Conservation (phyloP, 2,329 filamentous ascomycete species). For the Cercospora sesami region DNA sequence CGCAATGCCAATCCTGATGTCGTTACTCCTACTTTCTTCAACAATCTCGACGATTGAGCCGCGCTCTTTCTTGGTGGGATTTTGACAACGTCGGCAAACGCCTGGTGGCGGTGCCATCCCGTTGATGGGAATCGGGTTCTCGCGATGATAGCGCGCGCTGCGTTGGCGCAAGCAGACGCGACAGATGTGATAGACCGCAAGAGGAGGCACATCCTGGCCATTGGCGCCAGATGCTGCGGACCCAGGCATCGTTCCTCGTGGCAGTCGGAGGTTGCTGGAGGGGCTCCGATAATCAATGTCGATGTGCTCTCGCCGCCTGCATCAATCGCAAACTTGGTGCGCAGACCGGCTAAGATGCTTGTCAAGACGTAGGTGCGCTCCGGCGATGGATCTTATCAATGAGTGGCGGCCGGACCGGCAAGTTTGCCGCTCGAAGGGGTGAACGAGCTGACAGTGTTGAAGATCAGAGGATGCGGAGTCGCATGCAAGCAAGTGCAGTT, state of each 20-base stretch:
- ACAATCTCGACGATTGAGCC: constrained; percentile 23
- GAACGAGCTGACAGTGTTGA: neutral
- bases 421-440: neutral
- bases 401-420: neutral
- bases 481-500: neutral
- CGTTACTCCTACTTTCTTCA: constrained; percentile 30
- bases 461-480: neutral
- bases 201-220: constrained; percentile 27
- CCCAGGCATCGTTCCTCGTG: neutral
- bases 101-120: constrained; percentile 35
- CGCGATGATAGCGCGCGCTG: constrained; percentile 38
- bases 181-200: constrained; percentile 40
- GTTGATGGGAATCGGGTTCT: constrained; percentile 37
- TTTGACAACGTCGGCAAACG: constrained; percentile 39
- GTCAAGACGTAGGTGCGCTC: neutral
- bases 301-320: neutral
- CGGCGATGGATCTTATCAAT: neutral
- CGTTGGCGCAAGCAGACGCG: constrained; percentile 38
- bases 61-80: constrained; percentile 29
- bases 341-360: neutral
- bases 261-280: neutral
- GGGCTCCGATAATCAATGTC: neutral
- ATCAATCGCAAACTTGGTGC: neutral
- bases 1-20: constrained; percentile 33
- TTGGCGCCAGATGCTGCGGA: constrained; percentile 3